Evolutionary conservation across 306 rosid genomes (phyloP), one percentile per base, ranked within the genome.

Genomic region (Cicer pinnatifidum): DNA sequence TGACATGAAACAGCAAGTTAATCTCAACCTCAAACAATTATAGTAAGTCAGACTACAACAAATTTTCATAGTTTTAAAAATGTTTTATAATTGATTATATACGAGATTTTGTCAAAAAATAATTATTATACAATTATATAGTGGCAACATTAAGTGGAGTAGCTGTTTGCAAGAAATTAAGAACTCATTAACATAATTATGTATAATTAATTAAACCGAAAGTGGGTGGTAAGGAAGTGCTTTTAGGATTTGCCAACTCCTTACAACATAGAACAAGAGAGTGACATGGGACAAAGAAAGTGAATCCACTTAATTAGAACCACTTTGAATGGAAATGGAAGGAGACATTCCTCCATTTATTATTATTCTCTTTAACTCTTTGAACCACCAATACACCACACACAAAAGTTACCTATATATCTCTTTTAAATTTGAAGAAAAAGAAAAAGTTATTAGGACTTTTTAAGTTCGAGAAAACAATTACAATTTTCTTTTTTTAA

Each of bases 281-380:
- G 69, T 74, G 46, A 81, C 37, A 64, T 64, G 77, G 75, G 86
- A 78, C 86, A 80, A 53, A 74, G 69, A 81, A 86, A 84, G 86
- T 15, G 69, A 84, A 11, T 83, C 90, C 93, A 90, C 90, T 85
- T 85, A 89, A 90, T 86, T 15, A 54, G 46, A 73, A 75, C 76
- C 88, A 84, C 82, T 81, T 77, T 65, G 83, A 84, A 56, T 66
- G 60, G 12, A 68, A 84, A 56, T 66, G 60, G 12, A 68, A 33
- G 9, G 61, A 75, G 79, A 87, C 66, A 74, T 83, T 80, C 87
- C 77, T 63, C 53, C 46, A 75, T 63, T 81, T 28, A 28, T 44
- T 45, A 28, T 84, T 6, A 19, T 33, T 78, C 67, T 59, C 11
- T 61, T 53, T 67, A 77, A 63, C 81, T 73, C 73, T 80, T 77